phyloP scores from a whole-genome alignment of 208 protist genomes.

The Wallacemonas sp. region DNA sequence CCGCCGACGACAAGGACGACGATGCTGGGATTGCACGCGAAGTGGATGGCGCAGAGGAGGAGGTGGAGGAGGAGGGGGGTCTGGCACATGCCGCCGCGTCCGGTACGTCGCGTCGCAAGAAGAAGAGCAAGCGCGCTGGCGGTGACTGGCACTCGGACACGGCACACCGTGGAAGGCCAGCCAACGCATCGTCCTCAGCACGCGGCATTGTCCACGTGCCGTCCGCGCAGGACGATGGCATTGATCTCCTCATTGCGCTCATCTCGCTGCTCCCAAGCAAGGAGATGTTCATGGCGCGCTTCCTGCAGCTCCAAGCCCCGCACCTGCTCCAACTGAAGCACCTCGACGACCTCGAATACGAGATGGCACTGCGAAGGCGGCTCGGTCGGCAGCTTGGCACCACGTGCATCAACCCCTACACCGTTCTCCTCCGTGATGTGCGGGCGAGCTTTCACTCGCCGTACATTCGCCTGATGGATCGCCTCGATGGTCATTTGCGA shows the following conservation, averaged over 20 bases:
- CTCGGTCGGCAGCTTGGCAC: conserved; percentile 58
- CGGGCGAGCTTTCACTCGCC: conserved; percentile 12
- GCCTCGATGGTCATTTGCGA: not conserved
- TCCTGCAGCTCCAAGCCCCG: conserved; percentile 54
- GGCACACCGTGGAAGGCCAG: not conserved
- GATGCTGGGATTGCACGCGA: too few relatives aligned
- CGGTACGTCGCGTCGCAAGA: too few relatives aligned
- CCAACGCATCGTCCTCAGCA: not conserved
- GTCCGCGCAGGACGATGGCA: conserved; percentile 26
- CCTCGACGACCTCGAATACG: conserved; percentile 38
- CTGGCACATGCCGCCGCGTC: too few relatives aligned
- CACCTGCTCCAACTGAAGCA: conserved; percentile 41
- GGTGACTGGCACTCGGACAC: too few relatives aligned
- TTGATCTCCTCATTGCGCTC: conserved; percentile 78
- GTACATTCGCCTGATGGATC: conserved; percentile 5
- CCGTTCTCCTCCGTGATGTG: conserved; percentile 61
- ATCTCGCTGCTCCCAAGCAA: conserved; percentile 57
- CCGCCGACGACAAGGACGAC: too few relatives aligned
- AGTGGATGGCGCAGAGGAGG: too few relatives aligned
- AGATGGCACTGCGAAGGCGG: conserved; percentile 49
- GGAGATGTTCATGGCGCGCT: conserved; percentile 62
- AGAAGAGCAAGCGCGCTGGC: too few relatives aligned
- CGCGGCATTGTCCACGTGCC: conserved; percentile 1
- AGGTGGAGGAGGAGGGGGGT: too few relatives aligned
- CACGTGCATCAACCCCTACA: conserved; percentile 35